Evolutionary conservation across 2,329 filamentous ascomycete genomes (phyloP).

Genomic region (Fusarium nematophilum): DNA sequence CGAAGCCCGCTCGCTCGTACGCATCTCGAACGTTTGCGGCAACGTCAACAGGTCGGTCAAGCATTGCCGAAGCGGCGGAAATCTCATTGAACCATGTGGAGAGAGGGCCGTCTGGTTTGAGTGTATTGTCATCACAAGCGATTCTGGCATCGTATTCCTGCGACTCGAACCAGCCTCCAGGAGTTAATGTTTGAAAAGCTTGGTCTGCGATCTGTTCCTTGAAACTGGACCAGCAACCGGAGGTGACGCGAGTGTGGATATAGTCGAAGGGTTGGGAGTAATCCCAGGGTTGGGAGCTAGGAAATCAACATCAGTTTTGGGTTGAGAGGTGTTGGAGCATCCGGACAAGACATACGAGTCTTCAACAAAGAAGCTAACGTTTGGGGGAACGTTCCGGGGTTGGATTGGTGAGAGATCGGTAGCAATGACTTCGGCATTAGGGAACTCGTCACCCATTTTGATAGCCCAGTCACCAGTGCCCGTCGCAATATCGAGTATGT

Average conservation of each 20-base stretch:
- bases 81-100: constrained; percentile 56
- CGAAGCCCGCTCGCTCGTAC: constrained; percentile 63
- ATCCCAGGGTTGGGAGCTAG: constrained; percentile 62
- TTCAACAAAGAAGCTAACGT: constrained; percentile 80
- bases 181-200: constrained; percentile 60
- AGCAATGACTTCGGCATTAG: constrained; percentile 67
- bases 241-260: constrained; percentile 63
- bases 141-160: constrained; percentile 58
- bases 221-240: constrained; percentile 63
- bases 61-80: constrained; percentile 50
- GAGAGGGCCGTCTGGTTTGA: constrained; percentile 53
- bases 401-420: constrained; percentile 77
- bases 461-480: constrained; percentile 71
- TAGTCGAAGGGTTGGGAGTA: constrained; percentile 67
- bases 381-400: constrained; percentile 73
- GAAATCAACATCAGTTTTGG: constrained; percentile 2
- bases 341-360: constrained; percentile 59
- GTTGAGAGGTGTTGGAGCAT: neutral
- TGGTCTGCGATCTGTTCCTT: constrained; percentile 62
- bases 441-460: constrained; percentile 73
- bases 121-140: constrained; percentile 59
- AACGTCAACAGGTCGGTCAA: constrained; percentile 53
- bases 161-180: constrained; percentile 66
- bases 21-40: constrained; percentile 50
- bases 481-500: constrained; percentile 58